Base-by-base conservation (phyloP, 2,329 filamentous ascomycete genomes). In the Sclerotinia trifoliorum region DNA sequence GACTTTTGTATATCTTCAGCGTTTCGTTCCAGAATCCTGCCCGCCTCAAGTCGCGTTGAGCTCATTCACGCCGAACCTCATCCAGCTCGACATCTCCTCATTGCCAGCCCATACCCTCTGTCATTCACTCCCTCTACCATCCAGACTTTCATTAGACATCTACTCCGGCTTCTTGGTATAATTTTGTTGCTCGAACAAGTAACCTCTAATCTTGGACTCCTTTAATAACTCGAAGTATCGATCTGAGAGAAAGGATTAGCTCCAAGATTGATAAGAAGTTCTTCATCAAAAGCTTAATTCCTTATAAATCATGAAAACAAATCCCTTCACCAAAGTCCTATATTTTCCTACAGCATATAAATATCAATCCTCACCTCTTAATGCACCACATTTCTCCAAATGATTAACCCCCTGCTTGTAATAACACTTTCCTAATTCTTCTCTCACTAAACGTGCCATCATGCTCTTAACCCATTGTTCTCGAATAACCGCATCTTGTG, bases 381-480 rank as follows among this genome's bases (percentile, higher is more conserved):
- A 80, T 76, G 86, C 83, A 73, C 91, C 91, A 80, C 92, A 95
- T 82, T 94, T 95, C 85, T 94, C 92, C 79, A 95, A 81, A 79
- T 95, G 92, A 80, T 95, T 95, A 73, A 94, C 90, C 68, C 92
- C 92, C 81, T 95, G 90, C 74, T 87, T 85, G 80, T 88, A 87
- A 81, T 95, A 95, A 83, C 92, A 95, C 83, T 93, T 94, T 80
- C 89, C 85, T 82, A 95, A 83, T 83, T 95, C 92, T 79, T 94
- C 90, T 72, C 90, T 84, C 67, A 95, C 90, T 71, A 95, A 81
- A 70, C 92, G 85, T 68, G 90, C 90, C 92, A 94, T 95, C 92
- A 95, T 95, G 79, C 90, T 89, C 79, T 88, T 88, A 70, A 95
- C 91, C 92, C 92, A 95, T 83, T 95, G 92, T 82, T 95, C 92